Conservation (phyloP, 352 stramenopile genomes). For the Elongisporangium anandrum region DNA sequence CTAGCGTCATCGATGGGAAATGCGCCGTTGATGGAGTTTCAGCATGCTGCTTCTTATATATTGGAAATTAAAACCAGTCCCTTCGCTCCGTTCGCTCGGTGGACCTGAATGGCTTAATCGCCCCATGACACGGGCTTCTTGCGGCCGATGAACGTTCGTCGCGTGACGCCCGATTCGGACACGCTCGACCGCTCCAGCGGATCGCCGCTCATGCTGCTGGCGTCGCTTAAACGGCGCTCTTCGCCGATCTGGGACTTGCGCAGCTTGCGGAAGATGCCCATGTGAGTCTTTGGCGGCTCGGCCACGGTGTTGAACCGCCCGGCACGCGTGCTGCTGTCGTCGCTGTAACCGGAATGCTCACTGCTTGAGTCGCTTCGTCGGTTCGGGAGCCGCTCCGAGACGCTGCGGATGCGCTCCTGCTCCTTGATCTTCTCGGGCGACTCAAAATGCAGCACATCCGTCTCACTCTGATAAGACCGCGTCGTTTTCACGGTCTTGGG, state of each 20-base stretch:
- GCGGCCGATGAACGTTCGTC: slow-evolving; percentile 65
- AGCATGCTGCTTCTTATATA: neutral
- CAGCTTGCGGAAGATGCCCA: slow-evolving; percentile 34
- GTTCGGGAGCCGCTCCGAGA: slow-evolving; percentile 35
- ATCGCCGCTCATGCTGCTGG: slow-evolving; percentile 18
- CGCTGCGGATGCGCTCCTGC: slow-evolving; percentile 23
- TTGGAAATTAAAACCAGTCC: neutral
- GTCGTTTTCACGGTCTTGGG: neutral
- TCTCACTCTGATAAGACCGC: slow-evolving; percentile 9
- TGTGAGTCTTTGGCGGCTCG: slow-evolving; percentile 23
- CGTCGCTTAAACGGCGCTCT: slow-evolving; percentile 25
- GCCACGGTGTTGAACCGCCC: slow-evolving; percentile 6
- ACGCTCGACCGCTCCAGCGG: slow-evolving; percentile 26
- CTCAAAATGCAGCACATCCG: slow-evolving; percentile 51
- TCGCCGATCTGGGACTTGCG: slow-evolving; percentile 31
- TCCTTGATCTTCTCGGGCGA: slow-evolving; percentile 27
- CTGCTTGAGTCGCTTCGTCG: slow-evolving; percentile 49
- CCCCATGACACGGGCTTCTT: slow-evolving; percentile 80
- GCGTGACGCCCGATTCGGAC: slow-evolving; percentile 25
- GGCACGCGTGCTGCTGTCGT: slow-evolving; percentile 16
- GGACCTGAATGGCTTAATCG: slow-evolving; percentile 27
- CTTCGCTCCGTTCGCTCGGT: neutral
- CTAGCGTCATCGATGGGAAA: neutral
- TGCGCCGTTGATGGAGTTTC: neutral
- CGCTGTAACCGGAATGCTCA: slow-evolving; percentile 27